Base-by-base conservation (phyloP, 75 land plant species). In the Sequoiadendron giganteum region DNA sequence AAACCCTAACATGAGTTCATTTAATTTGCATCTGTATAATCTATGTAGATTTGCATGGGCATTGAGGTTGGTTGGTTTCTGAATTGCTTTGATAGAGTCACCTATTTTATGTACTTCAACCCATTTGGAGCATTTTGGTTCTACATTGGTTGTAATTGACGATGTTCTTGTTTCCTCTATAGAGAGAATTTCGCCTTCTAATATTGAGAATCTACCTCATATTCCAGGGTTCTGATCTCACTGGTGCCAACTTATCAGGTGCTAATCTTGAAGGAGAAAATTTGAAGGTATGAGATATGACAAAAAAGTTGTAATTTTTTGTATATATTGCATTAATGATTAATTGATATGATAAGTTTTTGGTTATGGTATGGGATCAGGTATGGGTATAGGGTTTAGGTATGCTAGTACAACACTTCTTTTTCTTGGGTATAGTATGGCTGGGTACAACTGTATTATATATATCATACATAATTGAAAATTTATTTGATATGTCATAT, bases 221-320 rank as follows among this genome's bases (percentile, higher is more conserved):
- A 83, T 87, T 90, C 40, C 91, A 95, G 97, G 92, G 86, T 90
- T 97, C 97, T 84, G 97, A 97, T 89, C 97, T 97, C 54, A 93
- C 96, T 45, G 89, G 92, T 91, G 97, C 97, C 88, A 96, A 97
- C 93, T 86, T 97, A 48, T 91, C 94, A 83, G 94, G 95, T 42
- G 99, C 99, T 72, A 97, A 95, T 87, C 90, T 97, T 19, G 99
- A 97, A 89, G 95, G 96, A 75, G 99, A 97, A 49, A 97, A 97
- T 86, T 87, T 97, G 55, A 97, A 97, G 99, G 97, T 68, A n/a
- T n/a, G n/a, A n/a, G n/a, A n/a, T n/a, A n/a, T n/a, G n/a, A n/a
- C n/a, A n/a, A n/a, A n/a, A n/a, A n/a, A n/a, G n/a, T n/a, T n/a
- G n/a, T n/a, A n/a, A n/a, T n/a, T n/a, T n/a, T n/a, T n/a, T n/a